Conservation (phyloP, 2,329 filamentous ascomycete genomes). For the Aspergillus piperis region DNA sequence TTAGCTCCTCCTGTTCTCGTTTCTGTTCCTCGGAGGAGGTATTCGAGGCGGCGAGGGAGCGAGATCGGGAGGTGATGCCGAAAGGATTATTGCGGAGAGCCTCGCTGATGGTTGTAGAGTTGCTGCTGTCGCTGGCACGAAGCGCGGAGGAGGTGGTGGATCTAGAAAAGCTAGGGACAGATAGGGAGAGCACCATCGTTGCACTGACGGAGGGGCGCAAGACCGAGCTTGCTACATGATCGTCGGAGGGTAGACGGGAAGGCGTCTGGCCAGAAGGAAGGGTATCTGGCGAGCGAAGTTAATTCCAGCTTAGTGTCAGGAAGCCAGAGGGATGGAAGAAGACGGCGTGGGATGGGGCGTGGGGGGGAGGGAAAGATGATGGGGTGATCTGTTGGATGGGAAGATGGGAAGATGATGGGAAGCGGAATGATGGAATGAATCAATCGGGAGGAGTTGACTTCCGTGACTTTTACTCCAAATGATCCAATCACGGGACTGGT, state of each 20-base stretch:
- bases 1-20: constrained; percentile 43
- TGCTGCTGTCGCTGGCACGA: constrained; percentile 25
- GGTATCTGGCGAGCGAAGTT: neutral
- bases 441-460: too few relatives aligned
- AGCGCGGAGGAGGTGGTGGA: constrained; percentile 32
- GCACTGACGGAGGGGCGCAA: constrained; percentile 11
- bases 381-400: neutral
- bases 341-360: neutral
- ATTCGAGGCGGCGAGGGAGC: constrained; percentile 21
- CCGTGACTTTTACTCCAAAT: too few relatives aligned
- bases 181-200: constrained; percentile 43
- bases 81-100: constrained; percentile 50
- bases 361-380: neutral
- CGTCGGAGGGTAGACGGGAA: constrained; percentile 11
- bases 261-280: neutral
- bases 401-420: neutral
- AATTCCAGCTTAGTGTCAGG: neutral
- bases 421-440: too few relatives aligned
- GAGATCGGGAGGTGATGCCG: constrained; percentile 34
- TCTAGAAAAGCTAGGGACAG: constrained; percentile 39
- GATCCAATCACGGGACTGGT: too few relatives aligned
- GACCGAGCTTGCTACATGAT: constrained; percentile 35
- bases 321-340: neutral
- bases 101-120: constrained; percentile 43
- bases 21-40: constrained; percentile 32